These are phyloP conservation scores for Juglanconis oblonga DNA, from an alignment of 2,329 filamentous ascomycete species.

Conservation along the genomic window DNA sequence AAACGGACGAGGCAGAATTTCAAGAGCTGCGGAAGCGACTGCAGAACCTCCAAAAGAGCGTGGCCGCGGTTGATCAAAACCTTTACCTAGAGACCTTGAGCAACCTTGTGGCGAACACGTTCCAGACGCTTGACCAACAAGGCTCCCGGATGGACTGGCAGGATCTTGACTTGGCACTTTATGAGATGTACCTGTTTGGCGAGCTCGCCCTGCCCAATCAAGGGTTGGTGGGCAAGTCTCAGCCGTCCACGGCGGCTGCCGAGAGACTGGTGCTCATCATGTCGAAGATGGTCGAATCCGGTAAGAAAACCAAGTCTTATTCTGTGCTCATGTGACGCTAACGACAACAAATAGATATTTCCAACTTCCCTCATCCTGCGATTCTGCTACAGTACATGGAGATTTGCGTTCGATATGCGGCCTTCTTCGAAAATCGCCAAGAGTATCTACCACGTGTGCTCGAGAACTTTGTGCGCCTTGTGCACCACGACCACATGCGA, in stretches of 20 bases:
- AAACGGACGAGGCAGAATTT: conserved; percentile 96
- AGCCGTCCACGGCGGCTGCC: conserved; percentile 74
- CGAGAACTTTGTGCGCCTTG: conserved; percentile 85
- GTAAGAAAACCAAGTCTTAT: conserved; percentile 47
- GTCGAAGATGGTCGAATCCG: conserved; percentile 89
- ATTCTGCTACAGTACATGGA: conserved; percentile 98
- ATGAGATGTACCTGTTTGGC: conserved; percentile 95
- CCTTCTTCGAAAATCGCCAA: conserved; percentile 84
- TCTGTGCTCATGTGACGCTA: conserved; percentile 16
- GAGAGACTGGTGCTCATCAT: conserved; percentile 89
- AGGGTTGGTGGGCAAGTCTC: conserved; percentile 81
- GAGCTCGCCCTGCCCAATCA: conserved; percentile 88
- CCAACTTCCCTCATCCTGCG: conserved; percentile 82
- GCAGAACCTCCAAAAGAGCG: conserved; percentile 86
- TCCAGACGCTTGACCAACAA: conserved; percentile 73
- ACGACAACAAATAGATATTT: conserved; percentile 58
- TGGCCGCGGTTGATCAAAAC: conserved; percentile 82
- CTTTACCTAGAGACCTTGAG: conserved; percentile 88
- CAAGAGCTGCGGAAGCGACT: conserved; percentile 88
- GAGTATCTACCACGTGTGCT: conserved; percentile 81
- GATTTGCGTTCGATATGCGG: conserved; percentile 89
- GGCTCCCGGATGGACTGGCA: conserved; percentile 84
- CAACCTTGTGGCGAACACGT: conserved; percentile 82
- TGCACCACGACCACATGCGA: conserved; percentile 83
- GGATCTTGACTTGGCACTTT: conserved; percentile 86